phyloP scores from a whole-genome alignment of 2,329 filamentous ascomycete genomes.

The Hypoxylon sp. region DNA sequence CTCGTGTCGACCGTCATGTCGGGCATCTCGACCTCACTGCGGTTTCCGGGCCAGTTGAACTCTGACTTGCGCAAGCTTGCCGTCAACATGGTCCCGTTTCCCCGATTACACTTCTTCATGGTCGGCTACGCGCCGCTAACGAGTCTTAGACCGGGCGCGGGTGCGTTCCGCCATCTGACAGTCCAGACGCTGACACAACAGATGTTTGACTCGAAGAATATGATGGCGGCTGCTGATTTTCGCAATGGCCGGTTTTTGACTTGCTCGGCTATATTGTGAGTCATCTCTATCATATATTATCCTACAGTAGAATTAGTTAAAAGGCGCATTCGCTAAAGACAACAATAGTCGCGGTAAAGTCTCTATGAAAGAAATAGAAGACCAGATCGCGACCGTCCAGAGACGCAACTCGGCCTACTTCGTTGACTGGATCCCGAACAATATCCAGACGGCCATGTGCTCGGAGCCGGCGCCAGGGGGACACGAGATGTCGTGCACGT shows the following conservation, averaged over 20 bases:
- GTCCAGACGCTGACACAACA: constrained; percentile 99
- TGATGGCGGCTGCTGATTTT: constrained; percentile 99
- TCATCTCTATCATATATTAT: constrained; percentile 44
- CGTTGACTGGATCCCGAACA: constrained; percentile 99
- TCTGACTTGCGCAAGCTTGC: constrained; percentile 99
- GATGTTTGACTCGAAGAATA: constrained; percentile 99
- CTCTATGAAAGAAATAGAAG: constrained; percentile 99
- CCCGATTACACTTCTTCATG: constrained; percentile 99
- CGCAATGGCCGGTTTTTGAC: constrained; percentile 99
- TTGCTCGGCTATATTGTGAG: constrained; percentile 97
- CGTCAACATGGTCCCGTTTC: constrained; percentile 99
- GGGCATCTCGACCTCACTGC: constrained; percentile 96
- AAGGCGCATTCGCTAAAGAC: constrained; percentile 30
- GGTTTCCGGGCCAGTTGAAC: constrained; percentile 99
- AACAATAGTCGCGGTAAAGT: constrained; percentile 89
- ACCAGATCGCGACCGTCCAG: constrained; percentile 99
- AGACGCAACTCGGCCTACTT: constrained; percentile 99
- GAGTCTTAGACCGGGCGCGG: constrained; percentile 78
- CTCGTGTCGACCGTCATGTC: constrained; percentile 99
- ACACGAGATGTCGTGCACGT: constrained; percentile 99
- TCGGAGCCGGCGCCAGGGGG: constrained; percentile 92
- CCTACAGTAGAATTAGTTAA: constrained; percentile 46
- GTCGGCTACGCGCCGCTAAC: constrained; percentile 99
- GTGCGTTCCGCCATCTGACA: constrained; percentile 97
- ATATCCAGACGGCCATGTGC: constrained; percentile 99